Evolutionary conservation across 2,329 filamentous ascomycete species (phyloP), one percentile per base, ranked within the genome.

Genomic region (Beauveria medogensis): DNA sequence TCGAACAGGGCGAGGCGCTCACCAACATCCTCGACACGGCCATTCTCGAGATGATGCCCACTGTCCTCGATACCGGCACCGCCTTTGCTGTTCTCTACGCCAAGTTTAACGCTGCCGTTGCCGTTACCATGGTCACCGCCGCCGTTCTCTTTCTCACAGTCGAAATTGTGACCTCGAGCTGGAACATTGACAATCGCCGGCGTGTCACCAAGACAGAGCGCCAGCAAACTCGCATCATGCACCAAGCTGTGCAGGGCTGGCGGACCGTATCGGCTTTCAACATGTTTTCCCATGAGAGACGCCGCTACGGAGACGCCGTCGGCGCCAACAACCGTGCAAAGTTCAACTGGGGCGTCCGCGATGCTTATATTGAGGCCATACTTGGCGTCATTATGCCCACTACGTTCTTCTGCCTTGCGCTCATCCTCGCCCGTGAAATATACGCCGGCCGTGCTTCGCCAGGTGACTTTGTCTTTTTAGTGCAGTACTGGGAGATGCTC

Each of bases 1-100:
- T 90, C n/a, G 78, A 81, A 55, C 85, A 88, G 65, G 88, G 85
- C 0, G 76, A 80, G 46, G 79, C 83, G 2, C 73, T 90, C 14
- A 82, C 82, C 47, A 75, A 81, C 43, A 71, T 90, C 2, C 73
- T 89, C 12, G 82, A 88, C 50, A 80, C 80, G 44, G 72, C 85
- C 4, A 71, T 85, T 2, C 85, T 89, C 63, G 77, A 83, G 18
- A 75, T 89, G 20, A 68, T 80, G 0, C 88, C 88, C 0, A 86
- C 86, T 63, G 68, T 87, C 3, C 69, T 85, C 18, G 88, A 91
- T 69, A 71, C 89, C 9, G 65, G 79, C 18, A 73, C 88, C 24
- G 86, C 86, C 0, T 80, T 88, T 63, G 76, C 75, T 60, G 87
- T 83, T 64, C 74, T 90, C 5, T 85, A 82, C 62, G 76, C 75